These are phyloP conservation scores for Odontarrhena argentea DNA, from an alignment of 345 rosid species.

Conservation along the genomic window DNA sequence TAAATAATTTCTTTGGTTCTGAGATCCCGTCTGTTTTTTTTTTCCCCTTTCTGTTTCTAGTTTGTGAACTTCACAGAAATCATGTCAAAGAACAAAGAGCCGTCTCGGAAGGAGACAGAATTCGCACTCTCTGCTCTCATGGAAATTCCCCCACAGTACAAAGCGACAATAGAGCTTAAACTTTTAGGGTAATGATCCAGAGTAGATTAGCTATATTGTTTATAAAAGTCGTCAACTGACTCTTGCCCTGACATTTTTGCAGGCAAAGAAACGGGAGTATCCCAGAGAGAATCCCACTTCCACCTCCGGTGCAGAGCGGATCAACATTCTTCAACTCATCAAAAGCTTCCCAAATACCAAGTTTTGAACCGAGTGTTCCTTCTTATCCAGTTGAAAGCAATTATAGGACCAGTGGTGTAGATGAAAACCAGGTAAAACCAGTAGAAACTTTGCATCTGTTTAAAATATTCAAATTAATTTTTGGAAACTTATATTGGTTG, in stretches of 20 bases:
- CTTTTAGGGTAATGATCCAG: constrained; percentile 64
- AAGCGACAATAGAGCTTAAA: constrained; percentile 83
- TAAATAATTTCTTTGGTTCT: constrained; percentile 2
- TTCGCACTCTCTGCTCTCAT: constrained; percentile 91
- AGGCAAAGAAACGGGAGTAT: constrained; percentile 55
- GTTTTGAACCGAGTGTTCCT: constrained; percentile 63
- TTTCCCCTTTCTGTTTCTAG: constrained; percentile 43
- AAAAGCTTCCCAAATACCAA: constrained; percentile 47
- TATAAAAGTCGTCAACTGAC: constrained; percentile 8
- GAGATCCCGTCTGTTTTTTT: background rate
- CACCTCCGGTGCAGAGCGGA: constrained; percentile 65
- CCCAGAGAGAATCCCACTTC: constrained; percentile 68
- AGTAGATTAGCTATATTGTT: background rate
- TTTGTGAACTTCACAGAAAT: constrained; percentile 94
- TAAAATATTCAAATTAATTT: background rate
- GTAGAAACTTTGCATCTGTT: constrained; percentile 11
- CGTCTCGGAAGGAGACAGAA: constrained; percentile 75
- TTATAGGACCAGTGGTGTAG: constrained; percentile 48
- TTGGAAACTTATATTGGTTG: background rate
- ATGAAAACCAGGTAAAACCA: constrained; percentile 61
- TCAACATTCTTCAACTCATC: constrained; percentile 41
- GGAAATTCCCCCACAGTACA: constrained; percentile 95
- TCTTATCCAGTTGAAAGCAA: constrained; percentile 47
- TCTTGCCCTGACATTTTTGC: constrained; percentile 35
- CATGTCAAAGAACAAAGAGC: constrained; percentile 70